These are phyloP conservation scores for Porodaedalea pini DNA, from an alignment of 1,284 basidiomycete genomes.

Conservation along the genomic window DNA sequence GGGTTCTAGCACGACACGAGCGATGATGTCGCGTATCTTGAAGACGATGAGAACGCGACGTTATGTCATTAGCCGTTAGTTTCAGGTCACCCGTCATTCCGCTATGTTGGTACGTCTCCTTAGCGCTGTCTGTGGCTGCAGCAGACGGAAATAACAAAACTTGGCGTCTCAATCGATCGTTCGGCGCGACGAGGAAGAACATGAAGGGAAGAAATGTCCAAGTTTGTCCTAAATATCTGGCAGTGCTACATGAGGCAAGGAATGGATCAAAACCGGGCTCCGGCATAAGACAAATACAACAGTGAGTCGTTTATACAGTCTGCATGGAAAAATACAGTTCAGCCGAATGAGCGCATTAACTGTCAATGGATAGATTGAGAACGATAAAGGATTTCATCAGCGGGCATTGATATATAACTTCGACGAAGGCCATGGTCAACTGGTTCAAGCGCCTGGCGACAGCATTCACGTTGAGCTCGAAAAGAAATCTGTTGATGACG, in stretches of 20 bases:
- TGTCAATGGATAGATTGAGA: neutral
- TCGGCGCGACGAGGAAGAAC: neutral
- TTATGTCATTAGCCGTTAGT: neutral
- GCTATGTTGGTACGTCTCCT: neutral
- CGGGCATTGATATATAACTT: neutral
- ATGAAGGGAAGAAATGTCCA: neutral
- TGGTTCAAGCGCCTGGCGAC: neutral
- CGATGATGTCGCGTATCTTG: neutral
- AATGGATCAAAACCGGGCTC: too few species aligned
- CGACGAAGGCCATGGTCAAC: neutral
- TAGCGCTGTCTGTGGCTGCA: neutral
- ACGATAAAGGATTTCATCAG: neutral
- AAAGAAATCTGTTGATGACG: neutral
- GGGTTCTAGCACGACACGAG: neutral
- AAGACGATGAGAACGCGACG: neutral
- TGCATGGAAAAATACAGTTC: neutral
- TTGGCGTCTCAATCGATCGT: neutral
- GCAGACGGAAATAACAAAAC: neutral
- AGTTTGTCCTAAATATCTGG: too few species aligned
- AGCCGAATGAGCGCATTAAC: neutral
- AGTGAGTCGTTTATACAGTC: neutral
- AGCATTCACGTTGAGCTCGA: neutral
- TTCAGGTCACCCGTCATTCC: neutral
- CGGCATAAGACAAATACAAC: neutral
- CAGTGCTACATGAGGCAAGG: neutral